Evolutionary conservation across 176 grass and related monocot species (phyloP).

Genomic region (Neostapfia colusana): DNA sequence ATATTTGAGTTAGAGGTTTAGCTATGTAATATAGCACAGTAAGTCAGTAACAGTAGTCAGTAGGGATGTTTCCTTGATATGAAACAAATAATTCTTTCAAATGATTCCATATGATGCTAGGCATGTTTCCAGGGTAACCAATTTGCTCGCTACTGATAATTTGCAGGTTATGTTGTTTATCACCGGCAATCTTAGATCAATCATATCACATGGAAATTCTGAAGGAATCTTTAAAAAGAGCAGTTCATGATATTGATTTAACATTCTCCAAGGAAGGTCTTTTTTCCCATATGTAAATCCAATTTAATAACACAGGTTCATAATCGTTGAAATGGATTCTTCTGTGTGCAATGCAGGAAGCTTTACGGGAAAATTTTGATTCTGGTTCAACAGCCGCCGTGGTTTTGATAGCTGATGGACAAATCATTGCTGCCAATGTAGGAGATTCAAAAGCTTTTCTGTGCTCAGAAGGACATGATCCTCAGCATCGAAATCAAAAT

Average conservation of each 20-base stretch:
- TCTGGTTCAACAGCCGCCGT: slow-evolving; percentile 84
- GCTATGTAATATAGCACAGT: background rate
- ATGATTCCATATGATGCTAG: background rate
- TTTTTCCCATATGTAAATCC: slow-evolving; percentile 29
- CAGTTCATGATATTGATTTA: slow-evolving; percentile 86
- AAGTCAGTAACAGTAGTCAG: no score
- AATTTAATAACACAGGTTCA: background rate
- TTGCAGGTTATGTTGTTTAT: slow-evolving; percentile 58
- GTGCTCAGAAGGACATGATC: slow-evolving; percentile 59
- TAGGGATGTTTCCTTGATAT: slow-evolving; percentile 17
- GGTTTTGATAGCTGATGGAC: slow-evolving; percentile 77
- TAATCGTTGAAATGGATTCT: slow-evolving; percentile 23
- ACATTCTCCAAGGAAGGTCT: slow-evolving; percentile 89
- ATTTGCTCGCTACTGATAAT: slow-evolving; percentile 32
- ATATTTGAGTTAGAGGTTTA: background rate
- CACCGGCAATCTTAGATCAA: slow-evolving; percentile 57
- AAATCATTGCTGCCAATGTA: slow-evolving; percentile 82
- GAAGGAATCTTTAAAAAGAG: slow-evolving; percentile 82
- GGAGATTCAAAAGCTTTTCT: slow-evolving; percentile 95
- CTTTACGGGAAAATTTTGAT: slow-evolving; percentile 56
- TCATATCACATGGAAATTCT: slow-evolving; percentile 80
- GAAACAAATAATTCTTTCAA: background rate
- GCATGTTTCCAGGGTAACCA: slow-evolving; percentile 1
- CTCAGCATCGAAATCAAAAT: slow-evolving; percentile 40
- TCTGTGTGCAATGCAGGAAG: slow-evolving; percentile 68